A percentile compares a stretch with the other conserved stretches of the same genome.
Evolutionary conservation across 2,329 filamentous ascomycete genomes (phyloP).

Genomic region (Alternaria ventricosa): DNA sequence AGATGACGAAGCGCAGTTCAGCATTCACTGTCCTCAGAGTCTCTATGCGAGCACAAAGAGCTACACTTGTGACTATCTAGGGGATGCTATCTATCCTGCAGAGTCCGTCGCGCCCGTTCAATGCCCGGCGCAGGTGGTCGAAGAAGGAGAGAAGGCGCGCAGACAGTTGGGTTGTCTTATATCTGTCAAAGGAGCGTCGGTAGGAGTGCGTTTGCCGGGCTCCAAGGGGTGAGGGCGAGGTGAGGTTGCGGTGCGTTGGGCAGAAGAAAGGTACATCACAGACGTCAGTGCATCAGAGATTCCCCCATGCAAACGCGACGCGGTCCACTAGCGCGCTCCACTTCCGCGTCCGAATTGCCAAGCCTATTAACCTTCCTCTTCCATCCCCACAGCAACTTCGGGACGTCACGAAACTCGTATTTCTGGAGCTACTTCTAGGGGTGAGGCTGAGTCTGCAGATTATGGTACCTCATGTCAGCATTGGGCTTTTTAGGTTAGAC

Average conservation of each 20-base stretch:
- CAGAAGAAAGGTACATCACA: constrained; percentile 14
- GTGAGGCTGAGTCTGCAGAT: not conserved
- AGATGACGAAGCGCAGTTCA: constrained; percentile 11
- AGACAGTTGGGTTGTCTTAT: not conserved
- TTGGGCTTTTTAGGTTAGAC: not conserved
- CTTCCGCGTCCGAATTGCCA: constrained; percentile 22
- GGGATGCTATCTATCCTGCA: constrained; percentile 12
- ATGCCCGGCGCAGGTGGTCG: not conserved
- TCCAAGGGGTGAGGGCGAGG: not conserved
- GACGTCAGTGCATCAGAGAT: constrained; percentile 32
- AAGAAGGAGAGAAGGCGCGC: not conserved
- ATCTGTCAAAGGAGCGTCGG: constrained; percentile 3
- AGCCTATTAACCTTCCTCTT: constrained; percentile 30
- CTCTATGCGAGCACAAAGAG: constrained; percentile 2
- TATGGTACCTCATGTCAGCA: too few relatives aligned
- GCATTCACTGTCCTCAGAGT: constrained; percentile 15
- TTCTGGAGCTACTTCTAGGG: not conserved
- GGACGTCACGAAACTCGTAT: not conserved
- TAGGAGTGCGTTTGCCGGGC: constrained; percentile 1
- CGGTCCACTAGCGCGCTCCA: constrained; percentile 31
- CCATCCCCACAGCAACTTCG: constrained; percentile 9
- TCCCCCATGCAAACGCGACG: constrained; percentile 31
- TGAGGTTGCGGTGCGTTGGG: constrained; percentile 9
- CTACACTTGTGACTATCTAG: constrained; percentile 15
- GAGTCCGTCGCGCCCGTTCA: constrained; percentile 1